phyloP scores from a whole-genome alignment of 2,329 filamentous ascomycete genomes.

The Beauveria australis region DNA sequence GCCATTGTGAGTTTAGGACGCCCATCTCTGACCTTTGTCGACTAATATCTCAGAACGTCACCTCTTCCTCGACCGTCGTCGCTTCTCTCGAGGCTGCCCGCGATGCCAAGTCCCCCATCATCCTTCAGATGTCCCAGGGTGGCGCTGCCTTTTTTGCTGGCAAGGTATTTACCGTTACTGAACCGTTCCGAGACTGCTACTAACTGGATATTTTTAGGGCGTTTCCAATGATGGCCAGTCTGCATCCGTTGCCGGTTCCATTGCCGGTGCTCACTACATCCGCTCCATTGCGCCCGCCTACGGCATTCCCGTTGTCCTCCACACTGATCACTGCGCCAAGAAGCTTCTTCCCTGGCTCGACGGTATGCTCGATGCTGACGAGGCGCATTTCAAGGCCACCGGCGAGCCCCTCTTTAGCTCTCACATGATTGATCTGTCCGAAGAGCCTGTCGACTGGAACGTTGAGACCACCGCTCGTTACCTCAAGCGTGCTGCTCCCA shows the following conservation, averaged over 20 bases:
- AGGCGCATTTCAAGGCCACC: slow-evolving; percentile 88
- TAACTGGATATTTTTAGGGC: slow-evolving; percentile 40
- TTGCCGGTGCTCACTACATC: slow-evolving; percentile 91
- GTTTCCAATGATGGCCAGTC: slow-evolving; percentile 73
- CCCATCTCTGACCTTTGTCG: not conserved
- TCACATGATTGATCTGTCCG: slow-evolving; percentile 98
- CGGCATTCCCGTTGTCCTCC: slow-evolving; percentile 82
- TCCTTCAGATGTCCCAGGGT: slow-evolving; percentile 90
- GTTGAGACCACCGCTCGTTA: slow-evolving; percentile 87
- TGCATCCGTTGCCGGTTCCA: slow-evolving; percentile 78
- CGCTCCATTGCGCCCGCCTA: slow-evolving; percentile 80
- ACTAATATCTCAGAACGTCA: slow-evolving; percentile 57
- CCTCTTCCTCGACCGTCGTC: slow-evolving; percentile 72
- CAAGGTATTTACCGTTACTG: slow-evolving; percentile 45
- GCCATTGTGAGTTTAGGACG: slow-evolving; percentile 45
- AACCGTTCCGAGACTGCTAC: not conserved
- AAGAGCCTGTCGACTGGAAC: slow-evolving; percentile 86
- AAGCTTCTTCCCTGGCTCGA: slow-evolving; percentile 98
- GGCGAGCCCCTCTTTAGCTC: slow-evolving; percentile 89
- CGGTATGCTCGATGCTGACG: slow-evolving; percentile 89
- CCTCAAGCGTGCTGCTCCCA: slow-evolving; percentile 85
- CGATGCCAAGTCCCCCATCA: slow-evolving; percentile 82
- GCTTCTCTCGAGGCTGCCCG: slow-evolving; percentile 89
- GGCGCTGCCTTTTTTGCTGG: slow-evolving; percentile 89
- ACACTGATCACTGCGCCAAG: slow-evolving; percentile 99